phyloP scores from a whole-genome alignment of 1,139 yeast genomes.

The Suhomyces bokatorum region DNA sequence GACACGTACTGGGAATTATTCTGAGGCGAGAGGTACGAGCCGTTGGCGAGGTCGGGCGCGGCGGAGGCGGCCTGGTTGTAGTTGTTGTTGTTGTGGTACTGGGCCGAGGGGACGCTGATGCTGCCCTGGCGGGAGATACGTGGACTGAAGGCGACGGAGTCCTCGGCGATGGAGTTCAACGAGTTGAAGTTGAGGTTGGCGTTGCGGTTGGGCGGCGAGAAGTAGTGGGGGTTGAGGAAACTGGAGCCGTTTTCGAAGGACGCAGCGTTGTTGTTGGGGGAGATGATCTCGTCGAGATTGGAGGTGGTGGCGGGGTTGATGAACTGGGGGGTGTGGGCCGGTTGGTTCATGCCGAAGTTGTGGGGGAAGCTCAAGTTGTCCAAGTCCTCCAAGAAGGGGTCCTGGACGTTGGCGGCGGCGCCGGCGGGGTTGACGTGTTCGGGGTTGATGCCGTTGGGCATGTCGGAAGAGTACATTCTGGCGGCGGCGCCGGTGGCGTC shows the following conservation, averaged over 20 bases:
- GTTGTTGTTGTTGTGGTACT: slow-evolving; percentile 16
- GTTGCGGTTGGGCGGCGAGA: slow-evolving; percentile 39
- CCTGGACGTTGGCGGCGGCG: slow-evolving; percentile 18
- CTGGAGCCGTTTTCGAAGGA: slow-evolving; percentile 18
- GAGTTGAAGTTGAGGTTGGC: slow-evolving; percentile 28
- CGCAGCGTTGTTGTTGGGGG: slow-evolving; percentile 24
- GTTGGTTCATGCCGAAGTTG: slow-evolving; percentile 5
- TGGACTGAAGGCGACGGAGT: slow-evolving; percentile 32
- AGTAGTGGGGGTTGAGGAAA: slow-evolving; percentile 43
- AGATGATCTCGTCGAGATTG: slow-evolving; percentile 39
- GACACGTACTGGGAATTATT: slow-evolving; percentile 18
- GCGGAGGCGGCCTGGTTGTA: slow-evolving; percentile 15
- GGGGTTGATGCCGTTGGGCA: slow-evolving; percentile 1
- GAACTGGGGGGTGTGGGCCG: slow-evolving; percentile 8
- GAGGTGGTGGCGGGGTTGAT: slow-evolving; percentile 21
- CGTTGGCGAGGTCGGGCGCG: slow-evolving; percentile 15
- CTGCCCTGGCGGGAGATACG: slow-evolving; percentile 35
- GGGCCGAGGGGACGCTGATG: slow-evolving; percentile 26
- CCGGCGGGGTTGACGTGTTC: slow-evolving; percentile 7
- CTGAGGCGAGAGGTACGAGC: slow-evolving; percentile 19
- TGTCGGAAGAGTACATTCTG: slow-evolving; percentile 4
- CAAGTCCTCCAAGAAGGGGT: slow-evolving; percentile 40
- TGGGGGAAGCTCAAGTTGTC: slow-evolving; percentile 23
- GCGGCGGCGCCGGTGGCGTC: slow-evolving; percentile 7
- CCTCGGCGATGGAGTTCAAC: slow-evolving; percentile 38